Base-by-base conservation (phyloP, 495 filamentous ascomycete species). In the Neurospora sp. region DNA sequence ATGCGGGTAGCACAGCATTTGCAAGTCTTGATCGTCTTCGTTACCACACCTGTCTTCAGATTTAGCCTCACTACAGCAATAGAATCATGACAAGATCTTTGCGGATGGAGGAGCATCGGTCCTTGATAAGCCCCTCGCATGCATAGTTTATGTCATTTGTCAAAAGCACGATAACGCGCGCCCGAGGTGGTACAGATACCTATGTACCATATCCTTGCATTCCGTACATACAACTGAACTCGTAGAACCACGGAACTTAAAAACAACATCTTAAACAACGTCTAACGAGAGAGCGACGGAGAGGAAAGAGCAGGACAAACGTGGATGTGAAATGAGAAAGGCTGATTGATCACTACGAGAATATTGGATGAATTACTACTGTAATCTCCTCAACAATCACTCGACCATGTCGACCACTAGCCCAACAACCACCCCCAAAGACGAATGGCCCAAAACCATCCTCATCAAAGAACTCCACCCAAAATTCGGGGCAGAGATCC, bases 401-500 rank as follows among this genome's bases (percentile, higher is more conserved):
- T 45, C 18, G 16, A 45, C 18, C 39, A 39, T 40, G 35, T 37
- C 35, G 35, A 37, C 35, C 10, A 45, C 42, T 45, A 45, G 14
- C 68, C 20, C 53, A 2, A 3, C 22, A 8, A 39, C 22, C 68
- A 73, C 75, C 40, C 76, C 78, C 20, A 61, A 79, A 18, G 73
- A 78, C 39, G 76, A 77, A 61, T 59, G 73, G 3, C 81, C 80
- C 73, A 76, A 81, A 74, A 83, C 80, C 69, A 80, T 85, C 68
- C 53, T 73, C 71, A 73, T 87, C 78, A 81, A 81, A 45, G 77
- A 84, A 71, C 75, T 88, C 2, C 86, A 87, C 74, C 84, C 85
- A 6, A 89, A 83, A 16, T 89, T 88, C 74, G 86, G 81, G 8
- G 88, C 87, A 3, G 86, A 88, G 75, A 75, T 88, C 69, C 76